Evolutionary conservation across 1,139 yeast species (phyloP).

Genomic region (Saccharomyces hybrid): DNA sequence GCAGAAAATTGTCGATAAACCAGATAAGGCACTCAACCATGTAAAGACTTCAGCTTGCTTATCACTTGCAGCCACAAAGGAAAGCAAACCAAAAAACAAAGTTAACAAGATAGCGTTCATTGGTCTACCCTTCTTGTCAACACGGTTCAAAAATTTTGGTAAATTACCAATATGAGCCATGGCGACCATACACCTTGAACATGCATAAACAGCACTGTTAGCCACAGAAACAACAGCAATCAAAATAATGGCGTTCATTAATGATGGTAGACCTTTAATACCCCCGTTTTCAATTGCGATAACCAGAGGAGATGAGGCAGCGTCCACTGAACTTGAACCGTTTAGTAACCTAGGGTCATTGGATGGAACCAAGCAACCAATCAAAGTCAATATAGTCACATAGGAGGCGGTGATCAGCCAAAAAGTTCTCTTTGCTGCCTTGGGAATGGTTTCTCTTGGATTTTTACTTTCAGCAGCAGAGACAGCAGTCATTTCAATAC

Average conservation of each 20-base stretch:
- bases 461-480: constrained; percentile 83
- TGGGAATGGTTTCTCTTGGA: constrained; percentile 64
- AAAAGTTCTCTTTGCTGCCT: constrained; percentile 69
- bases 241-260: constrained; percentile 45
- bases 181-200: constrained; percentile 60
- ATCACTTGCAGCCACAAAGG: constrained; percentile 56
- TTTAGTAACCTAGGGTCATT: constrained; percentile 44
- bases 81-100: constrained; percentile 47
- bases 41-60: constrained; percentile 51
- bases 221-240: constrained; percentile 66
- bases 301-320: constrained; percentile 48
- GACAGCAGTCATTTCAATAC: constrained; percentile 72
- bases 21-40: constrained; percentile 63
- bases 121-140: constrained; percentile 63
- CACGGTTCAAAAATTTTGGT: constrained; percentile 49
- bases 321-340: constrained; percentile 41
- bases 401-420: constrained; percentile 69
- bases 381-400: constrained; percentile 50
- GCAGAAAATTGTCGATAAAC: constrained; percentile 57
- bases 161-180: constrained; percentile 60
- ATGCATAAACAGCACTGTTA: constrained; percentile 55
- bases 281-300: constrained; percentile 46
- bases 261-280: constrained; percentile 41
- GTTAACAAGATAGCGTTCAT: constrained; percentile 48
- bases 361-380: constrained; percentile 66